Conservation (phyloP, 352 stramenopile species). For the Phytophthora meadii region DNA sequence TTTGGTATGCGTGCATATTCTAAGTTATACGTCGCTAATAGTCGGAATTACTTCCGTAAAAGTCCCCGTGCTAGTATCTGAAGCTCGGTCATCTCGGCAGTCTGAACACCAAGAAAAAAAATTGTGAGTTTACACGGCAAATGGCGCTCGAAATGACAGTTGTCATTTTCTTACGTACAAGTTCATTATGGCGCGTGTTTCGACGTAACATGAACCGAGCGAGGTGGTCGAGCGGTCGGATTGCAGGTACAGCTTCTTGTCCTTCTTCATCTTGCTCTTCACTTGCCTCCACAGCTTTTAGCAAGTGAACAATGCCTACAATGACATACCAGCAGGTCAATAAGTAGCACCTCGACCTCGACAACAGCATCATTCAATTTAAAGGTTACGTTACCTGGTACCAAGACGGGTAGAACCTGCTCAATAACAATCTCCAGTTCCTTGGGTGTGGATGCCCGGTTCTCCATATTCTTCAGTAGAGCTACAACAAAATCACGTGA, state of each 20-base stretch:
- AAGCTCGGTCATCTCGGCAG: conserved; percentile 37
- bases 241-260: conserved; percentile 42
- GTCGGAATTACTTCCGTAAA: conserved; percentile 41
- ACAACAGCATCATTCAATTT: neutral
- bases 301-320: conserved; percentile 58
- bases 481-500: conserved; percentile 51
- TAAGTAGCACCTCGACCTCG: neutral
- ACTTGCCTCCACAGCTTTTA: conserved; percentile 58
- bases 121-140: too few species aligned
- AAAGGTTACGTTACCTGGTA: conserved; percentile 48
- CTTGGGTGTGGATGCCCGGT: conserved; percentile 31
- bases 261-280: conserved; percentile 44
- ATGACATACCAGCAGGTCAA: neutral
- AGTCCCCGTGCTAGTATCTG: conserved; percentile 41
- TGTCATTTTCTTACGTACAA: conserved; percentile 36
- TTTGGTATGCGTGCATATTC: neutral
- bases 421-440: conserved; percentile 64
- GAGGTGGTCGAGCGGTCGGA: conserved; percentile 72
- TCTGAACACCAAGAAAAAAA: conserved; percentile 26
- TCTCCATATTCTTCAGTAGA: conserved; percentile 46
- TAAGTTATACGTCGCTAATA: neutral
- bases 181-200: conserved; percentile 62
- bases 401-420: conserved; percentile 60
- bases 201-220: conserved; percentile 71
- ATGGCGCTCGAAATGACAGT: too few species aligned